Conservation (phyloP, 768 basidiomycete genomes). For the Boletus vinaceobasis region DNA sequence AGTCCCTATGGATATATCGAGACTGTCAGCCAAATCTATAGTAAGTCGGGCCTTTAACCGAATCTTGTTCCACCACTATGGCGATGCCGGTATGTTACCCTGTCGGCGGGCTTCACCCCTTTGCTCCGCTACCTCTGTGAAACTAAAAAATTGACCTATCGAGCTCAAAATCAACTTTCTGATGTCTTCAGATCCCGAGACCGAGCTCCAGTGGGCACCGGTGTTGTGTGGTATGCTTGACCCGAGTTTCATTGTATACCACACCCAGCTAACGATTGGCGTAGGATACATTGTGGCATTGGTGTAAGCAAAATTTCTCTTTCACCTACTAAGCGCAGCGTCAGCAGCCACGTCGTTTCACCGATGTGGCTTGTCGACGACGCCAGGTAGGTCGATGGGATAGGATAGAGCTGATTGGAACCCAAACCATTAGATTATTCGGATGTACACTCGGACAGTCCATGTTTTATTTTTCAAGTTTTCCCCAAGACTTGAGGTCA, state of each 20-base stretch:
- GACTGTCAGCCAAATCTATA: neutral
- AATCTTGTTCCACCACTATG: neutral
- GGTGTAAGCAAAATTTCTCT: neutral
- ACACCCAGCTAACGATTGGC: neutral
- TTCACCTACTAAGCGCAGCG: neutral
- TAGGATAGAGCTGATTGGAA: neutral
- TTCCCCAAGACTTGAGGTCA: conserved; percentile 3
- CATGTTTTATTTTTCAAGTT: conserved; percentile 6
- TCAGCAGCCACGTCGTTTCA: neutral
- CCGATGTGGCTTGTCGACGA: neutral
- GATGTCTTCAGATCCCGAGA: neutral
- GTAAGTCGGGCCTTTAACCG: neutral
- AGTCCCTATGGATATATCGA: neutral
- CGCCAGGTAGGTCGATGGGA: no score
- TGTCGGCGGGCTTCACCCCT: no score
- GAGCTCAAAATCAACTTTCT: neutral
- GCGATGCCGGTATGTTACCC: neutral
- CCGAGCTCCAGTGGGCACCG: neutral
- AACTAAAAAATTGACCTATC: neutral
- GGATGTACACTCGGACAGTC: conserved; percentile 12
- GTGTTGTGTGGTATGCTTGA: conserved; percentile 1
- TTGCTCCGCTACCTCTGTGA: neutral
- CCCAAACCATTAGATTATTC: neutral
- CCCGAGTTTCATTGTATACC: neutral
- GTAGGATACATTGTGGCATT: conserved; percentile 1